Conservation (phyloP, 164 flowering plant species). For the Malania oleifera region DNA sequence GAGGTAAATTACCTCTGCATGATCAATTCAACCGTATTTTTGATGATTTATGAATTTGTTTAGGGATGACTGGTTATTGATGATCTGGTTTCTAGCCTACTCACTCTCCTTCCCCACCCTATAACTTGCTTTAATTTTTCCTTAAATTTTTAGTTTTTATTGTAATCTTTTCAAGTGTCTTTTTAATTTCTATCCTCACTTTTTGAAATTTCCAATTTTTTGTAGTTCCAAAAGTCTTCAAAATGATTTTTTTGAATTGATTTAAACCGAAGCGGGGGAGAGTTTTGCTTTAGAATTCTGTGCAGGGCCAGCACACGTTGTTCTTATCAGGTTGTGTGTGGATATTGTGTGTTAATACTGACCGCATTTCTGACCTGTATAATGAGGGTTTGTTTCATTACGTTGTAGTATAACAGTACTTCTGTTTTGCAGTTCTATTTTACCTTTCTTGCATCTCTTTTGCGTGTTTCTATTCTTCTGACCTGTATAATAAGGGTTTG, state of each 20-base stretch:
- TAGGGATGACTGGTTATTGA: not conserved
- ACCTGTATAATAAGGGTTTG: no score
- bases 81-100: no score
- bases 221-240: not conserved
- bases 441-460: no score
- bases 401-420: not conserved
- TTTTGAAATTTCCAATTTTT: not conserved
- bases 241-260: not conserved
- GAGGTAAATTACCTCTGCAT: constrained; percentile 32
- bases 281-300: not conserved
- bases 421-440: no score
- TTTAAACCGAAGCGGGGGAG: not conserved
- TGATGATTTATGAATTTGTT: not conserved
- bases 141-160: not conserved
- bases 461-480: no score
- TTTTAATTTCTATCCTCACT: not conserved
- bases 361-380: not conserved
- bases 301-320: not conserved
- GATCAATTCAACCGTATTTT: not conserved
- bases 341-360: not conserved
- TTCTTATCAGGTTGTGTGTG: constrained; percentile 2
- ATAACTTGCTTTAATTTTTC: not conserved
- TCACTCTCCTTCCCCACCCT: no score
- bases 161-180: not conserved
- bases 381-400: not conserved